phyloP scores from a whole-genome alignment of 2,329 filamentous ascomycete species.

The Hypoxylon sp. region DNA sequence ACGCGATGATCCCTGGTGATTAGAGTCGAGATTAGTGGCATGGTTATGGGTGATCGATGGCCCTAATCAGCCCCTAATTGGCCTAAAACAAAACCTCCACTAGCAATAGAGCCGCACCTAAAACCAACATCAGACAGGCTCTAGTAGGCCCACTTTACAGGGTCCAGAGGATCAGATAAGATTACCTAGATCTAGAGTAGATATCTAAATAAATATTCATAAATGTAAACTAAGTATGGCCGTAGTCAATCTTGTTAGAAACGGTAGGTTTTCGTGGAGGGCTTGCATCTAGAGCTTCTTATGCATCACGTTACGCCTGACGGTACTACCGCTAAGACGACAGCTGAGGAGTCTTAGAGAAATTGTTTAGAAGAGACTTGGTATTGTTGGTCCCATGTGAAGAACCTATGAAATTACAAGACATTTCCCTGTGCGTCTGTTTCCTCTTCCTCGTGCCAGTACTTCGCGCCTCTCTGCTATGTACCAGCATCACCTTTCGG shows the following conservation, averaged over 20 bases:
- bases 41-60: background rate
- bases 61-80: background rate
- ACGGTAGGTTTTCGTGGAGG: background rate
- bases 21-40: background rate
- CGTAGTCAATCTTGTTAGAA: background rate
- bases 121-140: background rate
- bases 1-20: background rate
- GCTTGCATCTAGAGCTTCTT: background rate
- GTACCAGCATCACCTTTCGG: background rate
- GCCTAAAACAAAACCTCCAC: background rate
- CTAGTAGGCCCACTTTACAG: background rate
- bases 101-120: slow-evolving; percentile 4
- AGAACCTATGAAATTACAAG: background rate
- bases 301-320: background rate
- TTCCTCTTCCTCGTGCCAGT: background rate
- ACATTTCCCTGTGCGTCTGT: background rate
- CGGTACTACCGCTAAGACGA: background rate
- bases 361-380: background rate
- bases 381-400: background rate
- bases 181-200: background rate
- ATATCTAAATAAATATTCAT: background rate
- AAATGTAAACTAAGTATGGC: background rate
- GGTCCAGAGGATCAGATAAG: background rate
- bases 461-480: background rate
- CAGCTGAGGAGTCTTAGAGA: background rate